Base-by-base conservation (phyloP, 139 green algal species). In the Eudorina sp. region DNA sequence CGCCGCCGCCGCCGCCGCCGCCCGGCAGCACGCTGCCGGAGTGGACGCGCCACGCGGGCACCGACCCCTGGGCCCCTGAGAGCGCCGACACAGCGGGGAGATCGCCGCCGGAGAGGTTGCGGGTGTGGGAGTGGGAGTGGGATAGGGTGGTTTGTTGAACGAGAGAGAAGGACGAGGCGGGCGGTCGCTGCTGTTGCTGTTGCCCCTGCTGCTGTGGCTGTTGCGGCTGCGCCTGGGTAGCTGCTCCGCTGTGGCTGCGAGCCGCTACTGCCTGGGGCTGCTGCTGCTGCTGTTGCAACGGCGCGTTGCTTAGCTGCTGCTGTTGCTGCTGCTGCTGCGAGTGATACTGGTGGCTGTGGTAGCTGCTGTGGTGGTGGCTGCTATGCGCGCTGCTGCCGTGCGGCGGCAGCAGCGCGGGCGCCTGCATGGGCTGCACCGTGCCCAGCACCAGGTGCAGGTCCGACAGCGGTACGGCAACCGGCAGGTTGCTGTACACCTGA, bases 371-470 rank as follows among this genome's bases (percentile, higher is more conserved):
- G 2, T 40, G 8, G 21, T 48, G 73, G 43, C 16, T n/a, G 75
- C 40, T 46, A 31, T 45, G 27, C 13, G 11, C 5, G 2, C 29
- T 5, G 27, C 13, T 0, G 46, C 46, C 46, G 18, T 48, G 77
- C 23, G 77, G 51, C 34, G 53, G 25, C 2, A 29, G 14, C 29
- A 14, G 23, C 16, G 25, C n/a, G 43, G 60, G 29, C 4, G 41
- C n/a, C 19, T 70, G 60, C 41, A 19, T 23, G 34, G 62, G 58
- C 60, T 88, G 82, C 34, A 88, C 64, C 6, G 31, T 40, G 1
- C 83, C 83, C 48, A 88, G 34, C 68, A 88, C 68, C 51, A 88
- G 83, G 25, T 55, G 68, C 46, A 88, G 38, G 48, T 88, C 83
- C 25, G 2, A 21, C 36, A 88, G 48, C 48, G 51, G 16, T n/a